phyloP scores from a whole-genome alignment of 495 filamentous ascomycete species.

The Annulohypoxylon moriforme region DNA sequence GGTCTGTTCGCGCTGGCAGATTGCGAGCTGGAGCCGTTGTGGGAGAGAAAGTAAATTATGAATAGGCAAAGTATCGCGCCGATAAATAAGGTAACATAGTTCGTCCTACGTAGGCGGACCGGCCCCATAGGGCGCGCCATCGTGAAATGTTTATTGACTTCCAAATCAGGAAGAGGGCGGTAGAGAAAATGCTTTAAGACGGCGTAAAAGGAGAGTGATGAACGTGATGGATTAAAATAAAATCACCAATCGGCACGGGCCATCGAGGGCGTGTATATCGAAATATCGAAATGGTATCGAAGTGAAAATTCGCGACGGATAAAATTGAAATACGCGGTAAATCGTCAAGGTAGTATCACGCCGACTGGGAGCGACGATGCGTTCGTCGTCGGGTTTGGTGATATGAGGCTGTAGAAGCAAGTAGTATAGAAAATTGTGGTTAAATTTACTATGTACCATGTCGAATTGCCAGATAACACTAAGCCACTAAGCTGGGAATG shows the following conservation, averaged over 20 bases:
- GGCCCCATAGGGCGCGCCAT: constrained; percentile 67
- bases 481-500: constrained; percentile 33
- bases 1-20: constrained; percentile 72
- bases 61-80: constrained; percentile 63
- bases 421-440: constrained; percentile 33
- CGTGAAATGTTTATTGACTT: constrained; percentile 40
- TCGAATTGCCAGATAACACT: constrained; percentile 43
- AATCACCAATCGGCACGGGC: constrained; percentile 43
- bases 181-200: constrained; percentile 25
- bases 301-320: constrained; percentile 23
- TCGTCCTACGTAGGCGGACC: constrained; percentile 67
- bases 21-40: constrained; percentile 53
- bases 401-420: constrained; percentile 34
- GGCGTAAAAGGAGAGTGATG: constrained; percentile 32
- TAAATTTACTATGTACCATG: constrained; percentile 33
- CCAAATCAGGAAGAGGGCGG: constrained; percentile 20
- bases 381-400: constrained; percentile 14
- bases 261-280: constrained; percentile 36
- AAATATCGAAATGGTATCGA: constrained; percentile 27
- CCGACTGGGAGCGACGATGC: constrained; percentile 26
- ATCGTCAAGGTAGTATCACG: constrained; percentile 13
- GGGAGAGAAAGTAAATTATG: constrained; percentile 63
- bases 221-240: constrained; percentile 23
- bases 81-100: constrained; percentile 61
- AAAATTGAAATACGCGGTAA: constrained; percentile 14